Percentiles rank a stretch among this genome's conserved stretches.
These are phyloP conservation scores for Pyricularia sp. DNA, from an alignment of 2,329 filamentous ascomycete genomes.

Conservation along the genomic window DNA sequence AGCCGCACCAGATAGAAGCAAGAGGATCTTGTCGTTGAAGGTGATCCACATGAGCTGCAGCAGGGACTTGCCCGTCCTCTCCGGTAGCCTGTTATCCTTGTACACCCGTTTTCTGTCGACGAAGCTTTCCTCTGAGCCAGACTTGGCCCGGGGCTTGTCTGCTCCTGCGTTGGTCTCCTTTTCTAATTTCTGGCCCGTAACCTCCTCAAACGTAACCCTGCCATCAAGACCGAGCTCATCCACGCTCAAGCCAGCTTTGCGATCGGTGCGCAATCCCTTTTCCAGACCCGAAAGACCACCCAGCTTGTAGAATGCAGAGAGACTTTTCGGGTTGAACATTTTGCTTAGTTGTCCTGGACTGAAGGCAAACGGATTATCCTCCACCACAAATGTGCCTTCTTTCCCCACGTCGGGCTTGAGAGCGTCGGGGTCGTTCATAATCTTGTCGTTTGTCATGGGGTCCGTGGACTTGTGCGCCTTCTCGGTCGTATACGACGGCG, in stretches of 20 bases:
- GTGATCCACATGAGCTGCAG: constrained; percentile 52
- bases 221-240: constrained; percentile 59
- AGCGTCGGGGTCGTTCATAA: constrained; percentile 56
- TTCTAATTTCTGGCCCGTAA: constrained; percentile 14
- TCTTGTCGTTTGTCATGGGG: constrained; percentile 33
- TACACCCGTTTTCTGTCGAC: constrained; percentile 5
- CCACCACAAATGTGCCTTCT: constrained; percentile 58
- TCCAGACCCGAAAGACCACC: constrained; percentile 66
- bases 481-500: constrained; percentile 32
- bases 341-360: constrained; percentile 66
- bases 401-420: constrained; percentile 61
- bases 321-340: constrained; percentile 70
- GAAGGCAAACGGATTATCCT: constrained; percentile 64
- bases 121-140: background rate
- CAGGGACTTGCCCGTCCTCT: constrained; percentile 6
- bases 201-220: constrained; percentile 58
- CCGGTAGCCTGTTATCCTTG: constrained; percentile 3
- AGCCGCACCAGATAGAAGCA: constrained; percentile 59
- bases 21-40: constrained; percentile 66
- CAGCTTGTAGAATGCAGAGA: constrained; percentile 64
- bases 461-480: constrained; percentile 25
- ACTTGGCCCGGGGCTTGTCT: background rate
- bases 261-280: constrained; percentile 60
- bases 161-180: background rate
- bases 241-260: constrained; percentile 56